Evolutionary conservation across 495 filamentous ascomycete genomes (phyloP), one percentile per base, ranked within the genome.

Genomic region (Bryoglossum gracile): DNA sequence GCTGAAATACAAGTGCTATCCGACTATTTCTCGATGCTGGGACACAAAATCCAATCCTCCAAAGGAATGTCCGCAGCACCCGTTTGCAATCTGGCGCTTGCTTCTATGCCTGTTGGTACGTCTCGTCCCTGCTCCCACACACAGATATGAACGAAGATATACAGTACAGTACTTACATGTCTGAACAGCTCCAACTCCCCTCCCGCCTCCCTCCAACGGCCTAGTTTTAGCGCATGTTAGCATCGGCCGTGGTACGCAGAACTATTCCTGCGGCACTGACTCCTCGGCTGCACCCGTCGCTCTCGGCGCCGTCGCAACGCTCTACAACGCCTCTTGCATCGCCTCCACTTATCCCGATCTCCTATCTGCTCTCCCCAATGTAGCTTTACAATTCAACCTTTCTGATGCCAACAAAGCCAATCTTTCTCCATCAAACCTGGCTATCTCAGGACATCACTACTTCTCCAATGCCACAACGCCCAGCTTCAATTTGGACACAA

Each of bases 311-410:
- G 63, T 87, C 14, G 92, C 92, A 38, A 81, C 74, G 19, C 87
- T 98, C 52, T 96, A 83, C 81, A 86, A 98, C 67, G 83, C 77
- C 35, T 84, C 84, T 41, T 98, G 91, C 71, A 60, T 87, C 21
- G 84, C 85, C 6, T 72, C 80, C 25, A 70, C 76, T 50, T 74
- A 74, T 52, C 81, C 84, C 2, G 75, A 79, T 42, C 66, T 91
- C 8, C 66, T 89, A 43, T 47, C 69, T 45, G 55, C 70, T 8
- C 67, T 86, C 35, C 70, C 78, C 14, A 61, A 63, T 21, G 59
- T 80, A 22, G 67, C 80, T 2, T 62, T 94, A 24, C 62, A 73
- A 47, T 75, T 82, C 58, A 66, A 73, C 55, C 63, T 72, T 35
- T 55, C 68, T 16, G 18, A 26, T 36, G 55, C 63, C 30, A 46